Evolutionary conservation across 1,139 yeast species (phyloP), one percentile per base, ranked within the genome.

Genomic region (Kazachstania sp.): DNA sequence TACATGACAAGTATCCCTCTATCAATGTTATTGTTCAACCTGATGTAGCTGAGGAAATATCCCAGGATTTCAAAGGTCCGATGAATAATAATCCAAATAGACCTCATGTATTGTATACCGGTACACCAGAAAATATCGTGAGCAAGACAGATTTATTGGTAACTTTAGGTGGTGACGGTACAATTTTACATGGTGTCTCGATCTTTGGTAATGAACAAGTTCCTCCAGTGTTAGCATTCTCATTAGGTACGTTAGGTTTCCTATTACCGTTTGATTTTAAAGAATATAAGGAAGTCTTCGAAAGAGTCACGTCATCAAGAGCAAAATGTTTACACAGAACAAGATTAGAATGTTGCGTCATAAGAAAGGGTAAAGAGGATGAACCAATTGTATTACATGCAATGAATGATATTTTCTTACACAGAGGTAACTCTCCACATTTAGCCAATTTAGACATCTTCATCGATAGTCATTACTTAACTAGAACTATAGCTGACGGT

Each of bases 121-220:
- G 95, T 0, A 60, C 72, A 1, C 67, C 69, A 13, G 68, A 70
- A 9, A 83, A 80, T 6, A 79, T 88, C 29, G 75, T 79, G 2
- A 54, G 63, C 3, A 71, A 71, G 49, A 67, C 80, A 0, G 97
- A 90, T 60, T 65, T 88, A 43, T 68, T 90, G 39, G 87, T 90
- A 13, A 86, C 97, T 0, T 66, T 90, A 36, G 97, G 97, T 9
- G 98, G 98, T 12, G 98, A 90, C 64, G 98, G 97, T 11, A 90
- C 97, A 0, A 87, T 90, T 51, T 67, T 90, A 43, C 76, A 85
- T 50, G 92, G 90, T 0, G 76, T 77, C 0, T 72, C 81, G 8
- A 59, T 72, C 54, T 90, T 90, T 63, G 79, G 80, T 51, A 80
- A 80, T 58, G 73, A 73, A 7, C 68, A 69, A 40, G 95, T 87